A percentile compares a stretch with the other conserved stretches of the same genome.
Evolutionary conservation across 306 rosid genomes (phyloP).

Genomic region (Vicia villosa): DNA sequence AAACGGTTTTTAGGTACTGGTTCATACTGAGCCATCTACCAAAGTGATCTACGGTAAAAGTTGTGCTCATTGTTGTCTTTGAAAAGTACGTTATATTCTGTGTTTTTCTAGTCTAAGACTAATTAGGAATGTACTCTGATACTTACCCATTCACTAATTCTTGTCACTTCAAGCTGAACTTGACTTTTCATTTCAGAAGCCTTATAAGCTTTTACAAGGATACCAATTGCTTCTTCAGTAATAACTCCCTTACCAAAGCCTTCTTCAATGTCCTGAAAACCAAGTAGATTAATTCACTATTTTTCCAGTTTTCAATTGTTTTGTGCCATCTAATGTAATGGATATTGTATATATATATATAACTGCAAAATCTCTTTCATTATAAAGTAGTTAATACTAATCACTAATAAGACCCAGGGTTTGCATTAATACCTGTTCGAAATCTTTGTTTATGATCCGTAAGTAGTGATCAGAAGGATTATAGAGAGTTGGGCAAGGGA

Average conservation of each 20-base stretch:
- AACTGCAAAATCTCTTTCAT: background rate
- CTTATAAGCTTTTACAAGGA: slow-evolving; percentile 43
- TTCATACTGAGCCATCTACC: background rate
- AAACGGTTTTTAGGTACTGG: background rate
- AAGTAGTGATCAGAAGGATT: slow-evolving; percentile 76
- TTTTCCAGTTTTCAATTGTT: background rate
- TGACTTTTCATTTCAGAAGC: slow-evolving; percentile 42
- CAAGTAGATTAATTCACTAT: background rate
- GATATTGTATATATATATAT: background rate
- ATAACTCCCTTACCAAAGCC: slow-evolving; percentile 34
- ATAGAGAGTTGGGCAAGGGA: slow-evolving; percentile 69
- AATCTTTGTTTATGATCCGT: slow-evolving; percentile 69
- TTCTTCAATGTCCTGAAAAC: slow-evolving; percentile 46
- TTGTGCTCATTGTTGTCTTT: background rate
- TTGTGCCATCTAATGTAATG: background rate
- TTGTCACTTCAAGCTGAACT: slow-evolving; percentile 42
- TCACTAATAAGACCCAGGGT: background rate
- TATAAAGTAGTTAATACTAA: background rate
- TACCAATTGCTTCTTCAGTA: slow-evolving; percentile 49
- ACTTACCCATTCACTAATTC: slow-evolving; percentile 47
- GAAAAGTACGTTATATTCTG: background rate
- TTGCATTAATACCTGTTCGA: slow-evolving; percentile 49
- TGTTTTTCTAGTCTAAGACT: background rate
- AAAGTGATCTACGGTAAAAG: background rate
- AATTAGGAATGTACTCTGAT: slow-evolving; percentile 4